Conservation (phyloP, 1,139 yeast species). For the Lodderomyces beijingensis region DNA sequence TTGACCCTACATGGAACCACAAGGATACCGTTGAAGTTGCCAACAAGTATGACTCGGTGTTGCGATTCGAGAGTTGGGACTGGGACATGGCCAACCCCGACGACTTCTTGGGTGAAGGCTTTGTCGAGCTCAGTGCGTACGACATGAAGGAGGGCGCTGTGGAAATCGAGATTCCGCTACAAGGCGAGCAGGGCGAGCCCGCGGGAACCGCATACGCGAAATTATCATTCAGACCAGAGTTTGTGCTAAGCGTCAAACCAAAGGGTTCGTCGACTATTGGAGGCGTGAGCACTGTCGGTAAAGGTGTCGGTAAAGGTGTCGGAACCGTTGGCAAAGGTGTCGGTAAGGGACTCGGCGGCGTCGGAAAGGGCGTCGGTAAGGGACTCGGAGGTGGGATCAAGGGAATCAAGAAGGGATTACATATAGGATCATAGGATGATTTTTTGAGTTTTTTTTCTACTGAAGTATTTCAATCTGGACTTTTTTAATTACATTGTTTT, state of each 20-base stretch:
- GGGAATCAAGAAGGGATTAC: slow-evolving; percentile 32
- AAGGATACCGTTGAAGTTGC: slow-evolving; percentile 45
- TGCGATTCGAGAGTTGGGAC: slow-evolving; percentile 63
- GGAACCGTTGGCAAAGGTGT: slow-evolving; percentile 48
- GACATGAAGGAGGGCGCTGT: slow-evolving; percentile 49
- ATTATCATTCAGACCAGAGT: slow-evolving; percentile 65
- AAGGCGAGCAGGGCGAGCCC: slow-evolving; percentile 49
- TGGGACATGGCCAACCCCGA: slow-evolving; percentile 94
- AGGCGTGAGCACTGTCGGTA: slow-evolving; percentile 16
- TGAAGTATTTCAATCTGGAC: too few species aligned
- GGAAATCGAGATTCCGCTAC: slow-evolving; percentile 52
- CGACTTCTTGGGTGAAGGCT: slow-evolving; percentile 73
- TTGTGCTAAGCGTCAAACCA: slow-evolving; percentile 48
- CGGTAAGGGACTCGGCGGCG: slow-evolving; percentile 33
- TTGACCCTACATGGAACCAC: slow-evolving; percentile 87
- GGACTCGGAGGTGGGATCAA: slow-evolving; percentile 38
- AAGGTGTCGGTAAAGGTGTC: slow-evolving; percentile 38
- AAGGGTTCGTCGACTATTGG: slow-evolving; percentile 39
- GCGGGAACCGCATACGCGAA: slow-evolving; percentile 64
- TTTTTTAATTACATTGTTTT: too few species aligned
- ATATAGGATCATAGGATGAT: too few species aligned
- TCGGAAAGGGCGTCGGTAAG: slow-evolving; percentile 40
- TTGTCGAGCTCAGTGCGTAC: slow-evolving; percentile 54
- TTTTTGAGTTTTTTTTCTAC: too few species aligned
- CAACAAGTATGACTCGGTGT: slow-evolving; percentile 57